Base-by-base conservation (phyloP, 306 rosid species). In the Begonia peltatifolia region DNA sequence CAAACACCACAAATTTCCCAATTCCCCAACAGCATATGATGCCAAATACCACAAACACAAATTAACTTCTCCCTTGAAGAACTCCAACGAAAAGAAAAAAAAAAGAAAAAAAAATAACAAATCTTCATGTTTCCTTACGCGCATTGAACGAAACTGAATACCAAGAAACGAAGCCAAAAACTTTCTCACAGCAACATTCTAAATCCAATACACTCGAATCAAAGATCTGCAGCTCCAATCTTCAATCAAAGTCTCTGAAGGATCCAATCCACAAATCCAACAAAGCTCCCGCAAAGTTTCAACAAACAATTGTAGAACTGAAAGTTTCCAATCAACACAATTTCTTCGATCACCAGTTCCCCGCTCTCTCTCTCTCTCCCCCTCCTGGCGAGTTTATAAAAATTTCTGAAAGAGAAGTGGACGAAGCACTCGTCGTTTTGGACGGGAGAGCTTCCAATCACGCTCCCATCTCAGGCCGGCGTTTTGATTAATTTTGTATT, bases 391-490 rank as follows among this genome's bases (percentile, higher is more conserved):
- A 38, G 63, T 15, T 17, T 60, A 60, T 59, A 60, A 38, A 58
- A 49, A 15, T 17, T 41, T 38, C 48, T 12, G 54, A 49, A 17
- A 46, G 62, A 25, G 62, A 9, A 48, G 63, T 58, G 63, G 54
- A 47, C 63, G 54, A 44, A 44, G 48, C 12, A 15, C 46, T 48
- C 55, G 30, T 59, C 54, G 63, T 48, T 59, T 58, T 16, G 20
- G 63, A 60, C n/a, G 18, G 64, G 56, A 50, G 18, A 54, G 16
- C 10, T 60, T 60, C 55, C 64, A 50, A 41, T 14, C 56, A 60
- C 64, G 41, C 41, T 49, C 64, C 50, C 38, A 5, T 48, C 35
- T 60, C 64, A 47, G 56, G 64, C 47, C 64, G 64, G 64, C 64
- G 56, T 60, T 50, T 54, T 38, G 6, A 41, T 60, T 50, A 30